Evolutionary conservation across 2,329 filamentous ascomycete genomes (phyloP).

Genomic region (Mariannaea sp.): DNA sequence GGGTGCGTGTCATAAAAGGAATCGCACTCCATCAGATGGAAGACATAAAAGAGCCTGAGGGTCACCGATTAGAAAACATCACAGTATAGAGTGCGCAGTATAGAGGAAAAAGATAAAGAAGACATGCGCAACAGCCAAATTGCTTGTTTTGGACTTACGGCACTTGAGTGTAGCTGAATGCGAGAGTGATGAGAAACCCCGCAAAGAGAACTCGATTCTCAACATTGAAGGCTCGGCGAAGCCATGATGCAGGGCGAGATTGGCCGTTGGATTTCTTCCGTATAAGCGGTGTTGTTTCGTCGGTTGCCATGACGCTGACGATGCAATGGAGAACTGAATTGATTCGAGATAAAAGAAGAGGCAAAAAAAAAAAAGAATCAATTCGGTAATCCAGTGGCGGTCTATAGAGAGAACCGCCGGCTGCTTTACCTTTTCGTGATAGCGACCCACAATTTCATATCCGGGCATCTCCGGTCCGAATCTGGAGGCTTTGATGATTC

Average conservation of each 20-base stretch:
- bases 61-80: too few species aligned
- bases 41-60: slow-evolving; percentile 67
- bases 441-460: slow-evolving; percentile 16
- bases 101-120: too few species aligned
- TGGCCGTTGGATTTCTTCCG: slow-evolving; percentile 18
- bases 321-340: background rate
- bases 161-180: slow-evolving; percentile 56
- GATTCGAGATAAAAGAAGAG: background rate
- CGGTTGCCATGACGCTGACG: slow-evolving; percentile 24
- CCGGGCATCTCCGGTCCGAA: background rate
- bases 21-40: slow-evolving; percentile 74
- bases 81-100: too few species aligned
- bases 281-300: slow-evolving; percentile 34
- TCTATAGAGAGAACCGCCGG: slow-evolving; percentile 16
- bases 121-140: too few species aligned
- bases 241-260: slow-evolving; percentile 18
- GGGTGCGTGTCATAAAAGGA: slow-evolving; percentile 67
- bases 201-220: slow-evolving; percentile 59
- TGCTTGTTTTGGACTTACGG: slow-evolving; percentile 45
- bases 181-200: slow-evolving; percentile 62
- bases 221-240: slow-evolving; percentile 33
- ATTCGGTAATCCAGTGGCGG: too few species aligned
- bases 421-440: slow-evolving; percentile 7
- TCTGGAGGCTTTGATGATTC: slow-evolving; percentile 8
- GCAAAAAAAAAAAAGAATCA: slow-evolving; percentile 6